Base-by-base conservation (phyloP, 1,139 yeast species). In the Hyphopichia wangnamkhiaoensis region DNA sequence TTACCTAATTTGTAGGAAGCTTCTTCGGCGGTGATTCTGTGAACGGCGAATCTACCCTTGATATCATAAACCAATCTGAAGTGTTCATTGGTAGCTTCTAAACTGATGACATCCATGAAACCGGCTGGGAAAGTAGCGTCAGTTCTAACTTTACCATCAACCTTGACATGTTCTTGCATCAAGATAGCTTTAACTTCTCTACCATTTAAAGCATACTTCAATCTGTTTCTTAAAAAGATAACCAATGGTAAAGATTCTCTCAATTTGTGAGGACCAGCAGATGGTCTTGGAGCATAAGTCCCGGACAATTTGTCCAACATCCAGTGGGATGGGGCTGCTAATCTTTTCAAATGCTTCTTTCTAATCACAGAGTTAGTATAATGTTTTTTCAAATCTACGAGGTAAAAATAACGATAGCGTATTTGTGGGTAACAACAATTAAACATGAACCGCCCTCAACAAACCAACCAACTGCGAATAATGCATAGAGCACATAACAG, bases 291-390 rank as follows among this genome's bases (percentile, higher is more conserved):
- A 56, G 97, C 97, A 74, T 91, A 91, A 72, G 88, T 80, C 69
- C 98, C 98, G 71, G 96, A 86, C 79, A 91, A 81, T 80, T 91
- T 91, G 94, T 91, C 97, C 81, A 91, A 85, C 94, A 91, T 85
- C 97, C 97, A 91, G 84, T 91, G 97, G 80, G 89, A 84, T 80
- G 98, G 98, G 43, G 97, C 97, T 72, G 96, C 95, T 76, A 89
- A 83, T 81, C 96, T 87, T 85, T 89, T 89, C 76, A 90, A 82
- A 74, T 90, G 97, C 84, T 90, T 90, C 91, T 89, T 89, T 80
- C 83, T 78, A 55, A 37, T 24, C 24, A 34, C 27, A 14, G 26
- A 7, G 71, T 66, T 64, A 64, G 72, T 68, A 58, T 35, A 7
- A n/a, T n/a, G n/a, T n/a, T 16, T 24, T 14, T 15, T 30, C 23